phyloP scores from a whole-genome alignment of 352 stramenopile species.

The Nothophytophthora sp. region DNA sequence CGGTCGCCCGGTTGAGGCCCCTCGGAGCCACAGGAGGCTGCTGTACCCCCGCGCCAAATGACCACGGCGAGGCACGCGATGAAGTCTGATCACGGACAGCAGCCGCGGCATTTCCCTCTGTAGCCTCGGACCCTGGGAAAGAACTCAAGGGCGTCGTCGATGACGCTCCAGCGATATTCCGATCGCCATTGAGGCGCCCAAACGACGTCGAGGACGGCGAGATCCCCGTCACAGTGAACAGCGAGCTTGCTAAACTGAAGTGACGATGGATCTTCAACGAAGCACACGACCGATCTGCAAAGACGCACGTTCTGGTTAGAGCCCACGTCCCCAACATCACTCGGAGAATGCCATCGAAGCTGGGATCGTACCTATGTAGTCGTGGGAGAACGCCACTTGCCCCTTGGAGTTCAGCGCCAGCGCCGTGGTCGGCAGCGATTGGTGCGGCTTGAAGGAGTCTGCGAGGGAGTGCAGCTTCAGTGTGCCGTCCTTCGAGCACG shows the following conservation, averaged over 20 bases:
- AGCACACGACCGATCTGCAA: conserved; percentile 77
- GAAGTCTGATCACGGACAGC: conserved; percentile 16
- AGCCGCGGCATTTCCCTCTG: conserved; percentile 12
- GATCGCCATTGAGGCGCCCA: conserved; percentile 17
- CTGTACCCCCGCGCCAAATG: conserved; percentile 29
- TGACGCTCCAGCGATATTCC: conserved; percentile 16
- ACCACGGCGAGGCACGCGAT: conserved; percentile 24
- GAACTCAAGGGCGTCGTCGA: conserved; percentile 26
- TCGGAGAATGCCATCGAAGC: background rate
- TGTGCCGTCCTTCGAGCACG: conserved; percentile 87
- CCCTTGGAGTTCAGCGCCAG: conserved; percentile 81
- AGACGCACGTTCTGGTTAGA: background rate
- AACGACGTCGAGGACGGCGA: conserved; percentile 20
- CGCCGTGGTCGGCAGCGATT: conserved; percentile 70
- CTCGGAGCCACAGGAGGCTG: conserved; percentile 31
- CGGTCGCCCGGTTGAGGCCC: conserved; percentile 17
- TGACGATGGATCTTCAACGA: conserved; percentile 84
- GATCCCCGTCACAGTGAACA: conserved; percentile 62
- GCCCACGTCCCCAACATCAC: background rate
- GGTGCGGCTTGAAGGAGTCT: conserved; percentile 81
- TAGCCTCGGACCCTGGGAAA: conserved; percentile 18
- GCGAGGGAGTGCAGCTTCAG: conserved; percentile 86
- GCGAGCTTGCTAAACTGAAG: conserved; percentile 48
- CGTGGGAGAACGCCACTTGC: conserved; percentile 82
- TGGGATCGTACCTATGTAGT: conserved; percentile 66